Conservation (phyloP, 106 monocot species). For the Dendrobium officinale region DNA sequence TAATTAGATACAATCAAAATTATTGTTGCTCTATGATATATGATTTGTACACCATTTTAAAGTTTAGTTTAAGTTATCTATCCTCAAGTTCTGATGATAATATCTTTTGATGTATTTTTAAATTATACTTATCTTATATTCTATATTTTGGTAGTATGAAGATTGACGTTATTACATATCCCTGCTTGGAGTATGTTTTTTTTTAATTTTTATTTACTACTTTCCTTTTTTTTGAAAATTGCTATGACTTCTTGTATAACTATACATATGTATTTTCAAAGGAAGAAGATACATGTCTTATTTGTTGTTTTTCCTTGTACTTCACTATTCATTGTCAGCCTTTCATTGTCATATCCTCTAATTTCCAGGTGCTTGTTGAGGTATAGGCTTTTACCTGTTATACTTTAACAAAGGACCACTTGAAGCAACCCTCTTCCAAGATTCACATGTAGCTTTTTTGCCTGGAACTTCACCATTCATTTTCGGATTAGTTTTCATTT, state of each 20-base stretch:
- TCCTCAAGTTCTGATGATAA: not conserved
- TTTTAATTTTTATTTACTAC: not conserved
- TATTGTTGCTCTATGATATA: not conserved
- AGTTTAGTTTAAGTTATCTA: not conserved
- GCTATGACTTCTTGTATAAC: not conserved
- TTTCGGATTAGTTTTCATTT: no score
- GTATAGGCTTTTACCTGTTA: not conserved
- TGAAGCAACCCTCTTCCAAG: not conserved
- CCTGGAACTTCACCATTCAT: no score
- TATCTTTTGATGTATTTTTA: not conserved
- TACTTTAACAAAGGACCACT: not conserved
- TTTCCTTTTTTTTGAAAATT: not conserved
- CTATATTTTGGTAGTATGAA: not conserved
- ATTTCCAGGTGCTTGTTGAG: not conserved
- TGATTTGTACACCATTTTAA: not conserved
- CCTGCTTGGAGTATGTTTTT: not conserved
- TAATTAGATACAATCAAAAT: constrained; percentile 11
- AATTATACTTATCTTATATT: not conserved
- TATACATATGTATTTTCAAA: not conserved
- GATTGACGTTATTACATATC: not conserved
- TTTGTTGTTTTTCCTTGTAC: not conserved
- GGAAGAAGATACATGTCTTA: not conserved
- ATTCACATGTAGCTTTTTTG: no score
- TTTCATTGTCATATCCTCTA: not conserved
- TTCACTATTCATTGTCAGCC: not conserved